Base-by-base conservation (phyloP, 805 yeast species). In the Grigorovia humatica region DNA sequence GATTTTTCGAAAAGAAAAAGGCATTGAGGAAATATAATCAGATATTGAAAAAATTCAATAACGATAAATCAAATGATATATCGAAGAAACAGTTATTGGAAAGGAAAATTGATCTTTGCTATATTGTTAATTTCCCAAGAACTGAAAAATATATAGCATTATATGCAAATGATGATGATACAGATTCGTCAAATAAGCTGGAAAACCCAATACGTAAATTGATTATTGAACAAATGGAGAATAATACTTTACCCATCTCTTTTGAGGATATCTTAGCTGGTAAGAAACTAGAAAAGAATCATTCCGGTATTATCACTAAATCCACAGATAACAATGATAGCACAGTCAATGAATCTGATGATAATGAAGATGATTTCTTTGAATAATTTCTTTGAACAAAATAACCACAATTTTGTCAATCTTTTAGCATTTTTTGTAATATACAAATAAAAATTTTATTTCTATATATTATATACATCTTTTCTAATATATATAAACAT, bases 1-100 rank as follows among this genome's bases (percentile, higher is more conserved):
- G 91, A 57, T 93, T 93, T 64, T 88, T 93, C 55, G 98, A 90
- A 67, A 80, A 77, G 63, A 88, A 88, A 70, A 90, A 89, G 74
- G 93, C 96, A 0, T 58, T 79, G 27, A 77, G 96, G 63, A 78
- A 73, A 52, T 79, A 86, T 62, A 85, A 83, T 56, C 70, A 73
- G 52, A 64, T 69, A 6, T 63, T 67, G 47, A 74, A 73, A 53
- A 57, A 62, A 46, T 51, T 64, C 13, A 59, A 54, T 4, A 60
- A 61, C 18, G 61, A 53, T 13, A n/a, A 46, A 9, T 44, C 53
- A 29, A 52, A 46, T n/a, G 43, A 50, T 57, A 56, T 41, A 59
- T 63, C 13, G 64, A 68, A 17, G 59, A 55, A 48, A 59, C 62
- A 44, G 43, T 62, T 86, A 43, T 67, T 66, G 49, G 82, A 83